Evolutionary conservation across 2,329 filamentous ascomycete genomes (phyloP).

Genomic region (Fusarium abutilonis): DNA sequence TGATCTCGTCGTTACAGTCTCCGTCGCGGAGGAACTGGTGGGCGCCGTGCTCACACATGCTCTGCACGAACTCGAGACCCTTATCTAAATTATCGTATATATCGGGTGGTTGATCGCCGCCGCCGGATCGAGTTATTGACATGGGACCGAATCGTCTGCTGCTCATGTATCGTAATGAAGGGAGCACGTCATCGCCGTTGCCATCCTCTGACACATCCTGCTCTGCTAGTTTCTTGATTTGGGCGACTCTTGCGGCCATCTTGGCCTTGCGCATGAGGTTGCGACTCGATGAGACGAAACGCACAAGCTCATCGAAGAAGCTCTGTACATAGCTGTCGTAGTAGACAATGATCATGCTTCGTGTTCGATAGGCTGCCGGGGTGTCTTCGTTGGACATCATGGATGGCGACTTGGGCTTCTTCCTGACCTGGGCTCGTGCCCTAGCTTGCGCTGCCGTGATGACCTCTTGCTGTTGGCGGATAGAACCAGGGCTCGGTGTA

Average conservation of each 20-base stretch:
- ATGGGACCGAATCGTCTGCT: slow-evolving; percentile 49
- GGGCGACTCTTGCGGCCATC: slow-evolving; percentile 79
- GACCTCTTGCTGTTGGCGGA: slow-evolving; percentile 56
- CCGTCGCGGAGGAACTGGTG: slow-evolving; percentile 91
- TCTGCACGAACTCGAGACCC: slow-evolving; percentile 80
- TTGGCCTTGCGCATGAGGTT: slow-evolving; percentile 89
- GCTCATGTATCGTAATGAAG: slow-evolving; percentile 55
- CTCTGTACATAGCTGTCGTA: slow-evolving; percentile 90
- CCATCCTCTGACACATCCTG: slow-evolving; percentile 65
- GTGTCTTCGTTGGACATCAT: slow-evolving; percentile 61
- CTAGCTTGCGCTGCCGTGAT: slow-evolving; percentile 53
- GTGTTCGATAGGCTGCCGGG: slow-evolving; percentile 70
- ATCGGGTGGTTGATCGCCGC: slow-evolving; percentile 51
- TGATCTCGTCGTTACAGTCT: slow-evolving; percentile 81
- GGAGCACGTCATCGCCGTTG: slow-evolving; percentile 54
- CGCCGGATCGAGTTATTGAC: slow-evolving; percentile 43
- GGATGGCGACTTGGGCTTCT: slow-evolving; percentile 62
- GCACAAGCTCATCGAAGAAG: slow-evolving; percentile 83
- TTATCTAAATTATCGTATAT: slow-evolving; percentile 81
- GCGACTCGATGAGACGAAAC: slow-evolving; percentile 80
- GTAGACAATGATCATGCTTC: slow-evolving; percentile 85
- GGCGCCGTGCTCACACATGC: slow-evolving; percentile 84
- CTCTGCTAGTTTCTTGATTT: slow-evolving; percentile 69
- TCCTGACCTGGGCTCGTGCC: slow-evolving; percentile 60
- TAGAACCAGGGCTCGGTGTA: slow-evolving; percentile 37